Percentiles rank a stretch among this genome's conserved stretches.
phyloP scores from a whole-genome alignment of 441 rosid genomes.

The Adansonia rubrostipa region DNA sequence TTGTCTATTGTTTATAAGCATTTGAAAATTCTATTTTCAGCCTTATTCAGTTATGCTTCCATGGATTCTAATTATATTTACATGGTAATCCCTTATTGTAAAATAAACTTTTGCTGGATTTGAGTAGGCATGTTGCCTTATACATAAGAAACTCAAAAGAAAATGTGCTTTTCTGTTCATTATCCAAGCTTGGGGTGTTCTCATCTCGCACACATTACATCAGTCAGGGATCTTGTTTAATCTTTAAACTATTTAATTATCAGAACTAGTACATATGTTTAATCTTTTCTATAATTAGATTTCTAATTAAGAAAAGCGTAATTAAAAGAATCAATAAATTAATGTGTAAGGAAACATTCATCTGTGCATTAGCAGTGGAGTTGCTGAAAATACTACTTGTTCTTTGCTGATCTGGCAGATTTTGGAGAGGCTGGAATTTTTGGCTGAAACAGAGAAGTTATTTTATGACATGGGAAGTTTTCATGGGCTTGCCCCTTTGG shows the following conservation, averaged over 20 bases:
- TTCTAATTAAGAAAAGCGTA: neutral
- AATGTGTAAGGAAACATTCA: neutral
- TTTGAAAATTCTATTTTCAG: neutral
- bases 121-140: neutral
- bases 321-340: neutral
- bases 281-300: neutral
- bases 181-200: neutral
- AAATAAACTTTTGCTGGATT: neutral
- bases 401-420: slow-evolving; percentile 48
- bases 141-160: neutral
- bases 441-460: slow-evolving; percentile 57
- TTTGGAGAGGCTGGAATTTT: slow-evolving; percentile 59
- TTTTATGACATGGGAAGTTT: slow-evolving; percentile 39
- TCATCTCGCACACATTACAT: neutral
- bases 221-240: neutral
- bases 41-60: neutral
- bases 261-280: neutral
- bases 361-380: neutral
- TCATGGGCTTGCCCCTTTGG: slow-evolving; percentile 35
- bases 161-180: neutral
- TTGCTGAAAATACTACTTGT: slow-evolving; percentile 17
- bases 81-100: neutral
- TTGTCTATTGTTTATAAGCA: neutral
- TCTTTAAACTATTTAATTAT: neutral
- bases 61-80: neutral